phyloP scores from a whole-genome alignment of 768 basidiomycete genomes.

The Tulasnella sp. region DNA sequence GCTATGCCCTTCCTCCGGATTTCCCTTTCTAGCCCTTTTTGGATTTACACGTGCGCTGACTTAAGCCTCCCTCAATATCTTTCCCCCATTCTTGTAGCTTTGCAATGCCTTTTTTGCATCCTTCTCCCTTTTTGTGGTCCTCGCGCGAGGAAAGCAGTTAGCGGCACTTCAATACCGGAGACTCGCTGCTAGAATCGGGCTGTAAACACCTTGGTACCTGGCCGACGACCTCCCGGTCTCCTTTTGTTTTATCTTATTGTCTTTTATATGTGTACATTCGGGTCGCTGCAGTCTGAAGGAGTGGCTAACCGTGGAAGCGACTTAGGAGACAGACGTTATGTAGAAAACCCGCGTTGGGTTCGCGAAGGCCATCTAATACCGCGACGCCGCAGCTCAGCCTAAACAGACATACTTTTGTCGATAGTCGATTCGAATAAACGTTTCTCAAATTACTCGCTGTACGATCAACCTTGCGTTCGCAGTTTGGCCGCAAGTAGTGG shows the following conservation, averaged over 20 bases:
- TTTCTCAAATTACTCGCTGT: too few relatives aligned
- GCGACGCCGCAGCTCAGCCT: neutral
- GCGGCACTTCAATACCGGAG: slow-evolving; percentile 73
- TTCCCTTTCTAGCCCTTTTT: neutral
- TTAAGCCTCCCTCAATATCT: neutral
- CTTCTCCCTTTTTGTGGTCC: slow-evolving; percentile 60
- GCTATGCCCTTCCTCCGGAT: neutral
- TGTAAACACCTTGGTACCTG: slow-evolving; percentile 35
- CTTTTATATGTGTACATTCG: neutral
- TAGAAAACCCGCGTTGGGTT: too few relatives aligned
- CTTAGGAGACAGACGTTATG: too few relatives aligned
- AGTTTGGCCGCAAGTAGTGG: too few relatives aligned
- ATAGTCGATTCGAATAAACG: too few relatives aligned
- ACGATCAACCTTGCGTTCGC: too few relatives aligned
- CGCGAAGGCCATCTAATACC: too few relatives aligned
- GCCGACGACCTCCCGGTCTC: neutral
- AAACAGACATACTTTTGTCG: too few relatives aligned
- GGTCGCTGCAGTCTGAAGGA: neutral
- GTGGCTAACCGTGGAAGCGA: neutral
- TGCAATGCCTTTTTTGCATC: slow-evolving; percentile 66
- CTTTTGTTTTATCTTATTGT: neutral
- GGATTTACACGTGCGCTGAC: neutral
- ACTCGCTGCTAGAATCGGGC: slow-evolving; percentile 81
- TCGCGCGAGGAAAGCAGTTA: slow-evolving; percentile 64
- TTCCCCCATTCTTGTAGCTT: slow-evolving; percentile 34